Conservation (phyloP, 768 basidiomycete species). For the Lyophyllum semitale region DNA sequence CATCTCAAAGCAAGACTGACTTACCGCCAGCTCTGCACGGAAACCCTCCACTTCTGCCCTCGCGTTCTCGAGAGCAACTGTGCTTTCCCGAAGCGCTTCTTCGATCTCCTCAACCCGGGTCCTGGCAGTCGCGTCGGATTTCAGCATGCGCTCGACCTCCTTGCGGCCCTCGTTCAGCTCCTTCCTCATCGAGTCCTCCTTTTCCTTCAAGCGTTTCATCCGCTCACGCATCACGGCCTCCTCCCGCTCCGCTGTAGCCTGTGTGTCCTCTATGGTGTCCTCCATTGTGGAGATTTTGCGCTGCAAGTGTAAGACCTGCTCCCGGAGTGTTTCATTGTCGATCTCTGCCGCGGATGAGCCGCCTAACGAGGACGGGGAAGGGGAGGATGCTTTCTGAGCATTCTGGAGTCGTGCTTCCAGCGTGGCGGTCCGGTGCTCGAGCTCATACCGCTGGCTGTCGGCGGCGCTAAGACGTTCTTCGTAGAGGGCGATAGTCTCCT, state of each 20-base stretch:
- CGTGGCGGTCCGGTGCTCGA: conserved; percentile 62
- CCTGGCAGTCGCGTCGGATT: conserved; percentile 63
- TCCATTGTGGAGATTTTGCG: conserved; percentile 75
- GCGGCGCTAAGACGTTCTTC: conserved; percentile 81
- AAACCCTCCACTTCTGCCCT: conserved; percentile 85
- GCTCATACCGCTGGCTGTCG: conserved; percentile 74
- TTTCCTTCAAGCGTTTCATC: conserved; percentile 70
- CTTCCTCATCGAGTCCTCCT: conserved; percentile 67
- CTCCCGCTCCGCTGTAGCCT: conserved; percentile 70
- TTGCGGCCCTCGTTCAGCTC: conserved; percentile 70
- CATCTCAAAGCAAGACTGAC: conserved; percentile 24
- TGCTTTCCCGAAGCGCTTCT: conserved; percentile 86
- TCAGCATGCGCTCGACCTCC: conserved; percentile 62
- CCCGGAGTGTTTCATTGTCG: conserved; percentile 90
- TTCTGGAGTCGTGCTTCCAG: conserved; percentile 48
- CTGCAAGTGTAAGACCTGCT: conserved; percentile 88
- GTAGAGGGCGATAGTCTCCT: conserved; percentile 95
- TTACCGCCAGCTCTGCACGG: conserved; percentile 73
- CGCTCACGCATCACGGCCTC: conserved; percentile 63
- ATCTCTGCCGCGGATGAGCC: conserved; percentile 81
- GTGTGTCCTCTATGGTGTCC: conserved; percentile 82
- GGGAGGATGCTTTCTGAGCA: conserved; percentile 26
- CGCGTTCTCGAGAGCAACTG: conserved; percentile 84
- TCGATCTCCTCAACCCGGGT: conserved; percentile 82
- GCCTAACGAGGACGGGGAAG: conserved; percentile 28